Evolutionary conservation across 2,329 filamentous ascomycete species (phyloP).

Genomic region (Metarhizium rileyi): DNA sequence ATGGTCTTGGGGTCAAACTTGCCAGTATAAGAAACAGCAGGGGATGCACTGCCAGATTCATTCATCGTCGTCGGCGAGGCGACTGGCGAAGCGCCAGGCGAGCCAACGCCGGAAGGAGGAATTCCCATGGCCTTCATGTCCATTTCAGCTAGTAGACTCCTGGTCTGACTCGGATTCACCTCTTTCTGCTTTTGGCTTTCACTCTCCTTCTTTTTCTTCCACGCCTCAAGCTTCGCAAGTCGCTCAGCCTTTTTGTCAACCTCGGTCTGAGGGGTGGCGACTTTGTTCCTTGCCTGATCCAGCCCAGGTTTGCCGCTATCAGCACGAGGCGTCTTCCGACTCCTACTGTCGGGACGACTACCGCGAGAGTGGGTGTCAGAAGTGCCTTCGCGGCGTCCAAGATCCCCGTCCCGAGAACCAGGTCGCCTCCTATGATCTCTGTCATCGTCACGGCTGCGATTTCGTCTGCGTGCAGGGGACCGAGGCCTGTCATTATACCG

Average conservation of each 20-base stretch:
- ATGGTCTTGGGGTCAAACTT: constrained; percentile 86
- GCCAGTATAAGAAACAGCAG: constrained; percentile 55
- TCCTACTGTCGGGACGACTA: constrained; percentile 54
- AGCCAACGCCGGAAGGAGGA: constrained; percentile 33
- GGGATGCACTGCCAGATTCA: constrained; percentile 36
- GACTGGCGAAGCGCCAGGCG: constrained; percentile 42
- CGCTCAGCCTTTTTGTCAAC: constrained; percentile 69
- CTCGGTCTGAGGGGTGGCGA: constrained; percentile 48
- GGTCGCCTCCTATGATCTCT: constrained; percentile 64
- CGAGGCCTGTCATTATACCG: constrained; percentile 48
- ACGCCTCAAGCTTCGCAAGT: constrained; percentile 73
- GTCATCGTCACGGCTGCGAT: constrained; percentile 52
- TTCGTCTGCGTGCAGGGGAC: constrained; percentile 49
- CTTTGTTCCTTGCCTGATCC: constrained; percentile 48
- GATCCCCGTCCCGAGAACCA: constrained; percentile 58
- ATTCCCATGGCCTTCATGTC: constrained; percentile 53
- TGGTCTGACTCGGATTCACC: constrained; percentile 52
- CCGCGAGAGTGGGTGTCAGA: constrained; percentile 58
- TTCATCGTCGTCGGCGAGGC: constrained; percentile 36
- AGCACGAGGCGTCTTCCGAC: constrained; percentile 38
- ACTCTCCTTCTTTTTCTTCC: constrained; percentile 83
- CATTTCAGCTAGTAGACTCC: constrained; percentile 62
- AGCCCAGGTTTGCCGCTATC: constrained; percentile 39
- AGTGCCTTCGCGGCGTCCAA: constrained; percentile 58
- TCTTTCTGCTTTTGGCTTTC: constrained; percentile 64